phyloP scores from a whole-genome alignment of 345 rosid genomes.

The Moricandia moricandioides region DNA sequence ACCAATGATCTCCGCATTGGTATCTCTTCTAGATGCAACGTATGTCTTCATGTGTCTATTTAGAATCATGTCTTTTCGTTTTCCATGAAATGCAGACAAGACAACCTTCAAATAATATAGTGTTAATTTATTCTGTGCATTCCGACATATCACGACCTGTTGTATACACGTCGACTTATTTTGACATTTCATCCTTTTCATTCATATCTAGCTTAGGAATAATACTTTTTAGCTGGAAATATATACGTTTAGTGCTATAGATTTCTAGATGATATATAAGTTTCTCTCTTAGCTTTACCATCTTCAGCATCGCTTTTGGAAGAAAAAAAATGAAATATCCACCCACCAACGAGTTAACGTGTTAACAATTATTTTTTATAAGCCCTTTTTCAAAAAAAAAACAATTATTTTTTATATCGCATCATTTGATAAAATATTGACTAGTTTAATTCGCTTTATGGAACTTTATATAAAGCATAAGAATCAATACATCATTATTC shows the following conservation, averaged over 20 bases:
- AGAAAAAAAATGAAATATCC: background rate
- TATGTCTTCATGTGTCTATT: background rate
- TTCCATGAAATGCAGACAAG: background rate
- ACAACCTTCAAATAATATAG: background rate
- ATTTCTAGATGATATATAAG: background rate
- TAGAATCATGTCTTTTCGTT: background rate
- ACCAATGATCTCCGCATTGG: background rate
- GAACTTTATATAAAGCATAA: slow-evolving; percentile 10
- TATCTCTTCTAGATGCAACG: background rate
- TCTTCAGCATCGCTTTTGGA: background rate
- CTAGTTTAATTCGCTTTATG: background rate
- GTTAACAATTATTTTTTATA: background rate
- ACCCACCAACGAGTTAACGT: slow-evolving; percentile 5
- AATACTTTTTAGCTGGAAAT: background rate
- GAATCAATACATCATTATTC: too few species aligned
- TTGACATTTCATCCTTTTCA: slow-evolving; percentile 2
- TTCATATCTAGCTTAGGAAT: background rate
- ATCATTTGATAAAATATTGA: background rate
- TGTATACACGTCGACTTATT: background rate
- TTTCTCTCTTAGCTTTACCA: background rate
- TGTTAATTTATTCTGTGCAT: background rate
- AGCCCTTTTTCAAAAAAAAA: too few species aligned
- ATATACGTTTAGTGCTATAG: background rate
- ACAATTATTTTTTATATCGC: background rate
- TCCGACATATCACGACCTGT: slow-evolving; percentile 24